These are phyloP conservation scores for Parmelia sp. DNA, from an alignment of 495 filamentous ascomycete species.

Conservation along the genomic window DNA sequence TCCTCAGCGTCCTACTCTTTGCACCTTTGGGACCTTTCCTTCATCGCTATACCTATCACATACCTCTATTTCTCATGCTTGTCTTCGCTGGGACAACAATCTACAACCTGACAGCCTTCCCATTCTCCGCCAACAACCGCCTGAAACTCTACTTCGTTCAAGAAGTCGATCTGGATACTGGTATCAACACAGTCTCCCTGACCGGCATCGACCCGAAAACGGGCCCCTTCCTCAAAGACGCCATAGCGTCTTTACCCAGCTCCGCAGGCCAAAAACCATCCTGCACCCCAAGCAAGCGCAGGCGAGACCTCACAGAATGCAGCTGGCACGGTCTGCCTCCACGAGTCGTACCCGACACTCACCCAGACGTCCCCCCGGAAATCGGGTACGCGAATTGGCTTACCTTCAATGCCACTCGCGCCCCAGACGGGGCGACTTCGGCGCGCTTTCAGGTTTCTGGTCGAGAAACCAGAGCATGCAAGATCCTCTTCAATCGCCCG, in stretches of 20 bases:
- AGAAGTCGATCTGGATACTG: constrained; percentile 68
- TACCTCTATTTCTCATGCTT: constrained; percentile 69
- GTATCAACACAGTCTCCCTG: constrained; percentile 60
- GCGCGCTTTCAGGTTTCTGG: constrained; percentile 56
- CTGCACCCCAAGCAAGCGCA: constrained; percentile 40
- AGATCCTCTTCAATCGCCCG: constrained; percentile 54
- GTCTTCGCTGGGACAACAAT: constrained; percentile 71
- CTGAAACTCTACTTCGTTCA: constrained; percentile 88
- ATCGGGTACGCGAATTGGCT: constrained; percentile 54
- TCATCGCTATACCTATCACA: constrained; percentile 76
- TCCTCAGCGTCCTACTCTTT: constrained; percentile 65
- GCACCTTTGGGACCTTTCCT: constrained; percentile 75
- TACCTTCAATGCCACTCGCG: constrained; percentile 52
- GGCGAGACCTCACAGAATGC: constrained; percentile 53
- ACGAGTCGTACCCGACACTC: constrained; percentile 41
- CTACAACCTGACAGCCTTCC: constrained; percentile 84
- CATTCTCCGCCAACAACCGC: constrained; percentile 70
- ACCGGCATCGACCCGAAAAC: constrained; percentile 46
- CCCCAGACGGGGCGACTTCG: constrained; percentile 35
- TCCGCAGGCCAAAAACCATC: constrained; percentile 53
- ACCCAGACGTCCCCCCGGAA: constrained; percentile 40
- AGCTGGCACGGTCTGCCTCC: constrained; percentile 64
- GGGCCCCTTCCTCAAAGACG: constrained; percentile 59
- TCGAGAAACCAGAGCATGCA: constrained; percentile 64
- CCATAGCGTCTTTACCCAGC: constrained; percentile 63